phyloP scores from a whole-genome alignment of 2,329 filamentous ascomycete species.

The Arthroderma sp. region DNA sequence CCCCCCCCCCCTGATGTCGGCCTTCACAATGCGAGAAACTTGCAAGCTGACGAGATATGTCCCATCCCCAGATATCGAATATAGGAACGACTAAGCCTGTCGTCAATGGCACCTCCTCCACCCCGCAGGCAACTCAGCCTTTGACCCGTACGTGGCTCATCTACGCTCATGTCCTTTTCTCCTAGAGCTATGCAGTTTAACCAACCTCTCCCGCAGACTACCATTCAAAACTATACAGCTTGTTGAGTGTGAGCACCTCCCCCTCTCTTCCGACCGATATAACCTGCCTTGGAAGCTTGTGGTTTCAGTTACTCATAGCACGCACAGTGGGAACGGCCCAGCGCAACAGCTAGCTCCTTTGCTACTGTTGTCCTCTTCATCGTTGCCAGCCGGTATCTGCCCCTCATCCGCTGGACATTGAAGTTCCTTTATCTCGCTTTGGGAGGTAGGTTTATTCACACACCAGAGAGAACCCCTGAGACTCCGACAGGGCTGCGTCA shows the following conservation, averaged over 20 bases:
- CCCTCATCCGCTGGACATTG: slow-evolving; percentile 50
- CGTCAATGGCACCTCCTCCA: slow-evolving; percentile 32
- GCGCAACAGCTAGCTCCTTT: slow-evolving; percentile 51
- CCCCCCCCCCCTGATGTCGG: too few species aligned
- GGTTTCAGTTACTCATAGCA: slow-evolving; percentile 6
- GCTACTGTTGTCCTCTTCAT: slow-evolving; percentile 46
- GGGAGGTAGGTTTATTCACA: slow-evolving; percentile 36
- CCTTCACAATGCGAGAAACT: too few species aligned
- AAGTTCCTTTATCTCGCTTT: slow-evolving; percentile 48
- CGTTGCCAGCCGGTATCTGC: slow-evolving; percentile 51
- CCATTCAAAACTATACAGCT: slow-evolving; percentile 55
- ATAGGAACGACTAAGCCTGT: slow-evolving; percentile 17
- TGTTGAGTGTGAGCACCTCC: slow-evolving; percentile 45
- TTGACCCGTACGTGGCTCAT: slow-evolving; percentile 43
- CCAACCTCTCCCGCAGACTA: slow-evolving; percentile 38
- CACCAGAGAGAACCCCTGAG: too few species aligned
- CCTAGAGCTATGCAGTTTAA: background rate
- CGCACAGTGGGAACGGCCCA: slow-evolving; percentile 51
- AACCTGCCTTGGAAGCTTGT: background rate
- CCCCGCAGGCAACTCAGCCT: slow-evolving; percentile 43
- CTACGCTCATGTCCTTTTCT: background rate
- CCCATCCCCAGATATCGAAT: background rate
- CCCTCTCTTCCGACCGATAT: background rate
- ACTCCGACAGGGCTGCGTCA: background rate
- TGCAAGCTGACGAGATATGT: background rate